These are phyloP conservation scores for Euphorbia celastroides DNA, from an alignment of 441 rosid genomes.

Conservation along the genomic window DNA sequence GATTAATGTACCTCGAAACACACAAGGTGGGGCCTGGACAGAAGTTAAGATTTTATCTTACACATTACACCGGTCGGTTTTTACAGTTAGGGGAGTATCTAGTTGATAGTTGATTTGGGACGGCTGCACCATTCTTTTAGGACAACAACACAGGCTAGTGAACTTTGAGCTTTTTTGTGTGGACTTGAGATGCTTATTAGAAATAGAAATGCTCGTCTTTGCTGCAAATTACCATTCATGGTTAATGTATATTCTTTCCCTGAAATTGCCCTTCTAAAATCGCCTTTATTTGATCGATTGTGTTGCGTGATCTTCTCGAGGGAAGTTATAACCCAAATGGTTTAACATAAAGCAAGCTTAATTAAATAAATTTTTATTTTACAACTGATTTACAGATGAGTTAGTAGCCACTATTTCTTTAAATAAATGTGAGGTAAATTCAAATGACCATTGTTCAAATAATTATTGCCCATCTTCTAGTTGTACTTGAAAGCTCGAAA, in stretches of 20 bases:
- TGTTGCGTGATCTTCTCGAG: neutral
- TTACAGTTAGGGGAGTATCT: neutral
- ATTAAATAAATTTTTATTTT: too few species aligned
- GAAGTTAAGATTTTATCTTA: neutral
- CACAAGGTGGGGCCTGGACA: neutral
- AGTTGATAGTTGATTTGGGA: slow-evolving; percentile 22
- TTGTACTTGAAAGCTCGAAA: too few species aligned
- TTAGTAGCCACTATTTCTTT: too few species aligned
- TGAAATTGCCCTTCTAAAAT: neutral
- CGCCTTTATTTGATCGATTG: neutral
- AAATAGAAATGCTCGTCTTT: neutral
- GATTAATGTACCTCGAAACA: neutral
- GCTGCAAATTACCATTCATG: neutral
- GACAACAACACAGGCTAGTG: slow-evolving; percentile 10
- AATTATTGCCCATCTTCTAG: too few species aligned
- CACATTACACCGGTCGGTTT: too few species aligned
- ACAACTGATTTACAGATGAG: too few species aligned
- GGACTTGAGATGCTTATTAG: neutral
- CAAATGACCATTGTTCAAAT: too few species aligned
- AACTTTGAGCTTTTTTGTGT: neutral
- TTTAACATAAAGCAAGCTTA: too few species aligned
- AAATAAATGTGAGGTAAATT: too few species aligned
- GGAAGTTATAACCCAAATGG: too few species aligned
- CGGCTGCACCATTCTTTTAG: slow-evolving; percentile 13
- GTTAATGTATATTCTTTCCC: neutral